phyloP scores from a whole-genome alignment of 2,329 filamentous ascomycete species.

The Calonectria multiphialidica region DNA sequence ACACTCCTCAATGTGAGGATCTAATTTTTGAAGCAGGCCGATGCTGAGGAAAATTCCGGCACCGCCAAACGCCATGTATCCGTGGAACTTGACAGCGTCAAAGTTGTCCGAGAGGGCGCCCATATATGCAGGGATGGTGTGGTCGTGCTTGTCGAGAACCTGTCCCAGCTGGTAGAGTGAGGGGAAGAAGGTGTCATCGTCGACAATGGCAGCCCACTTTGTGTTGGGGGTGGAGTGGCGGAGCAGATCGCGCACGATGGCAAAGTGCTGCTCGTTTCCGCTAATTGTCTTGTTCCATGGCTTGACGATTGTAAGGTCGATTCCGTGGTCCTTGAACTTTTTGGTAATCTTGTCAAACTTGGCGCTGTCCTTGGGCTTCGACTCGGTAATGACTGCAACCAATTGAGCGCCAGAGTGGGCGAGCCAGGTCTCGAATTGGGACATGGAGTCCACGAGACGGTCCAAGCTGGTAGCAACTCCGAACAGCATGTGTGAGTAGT shows the following conservation, averaged over 20 bases:
- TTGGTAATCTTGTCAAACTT: constrained; percentile 46
- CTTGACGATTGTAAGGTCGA: constrained; percentile 50
- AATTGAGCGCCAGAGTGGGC: constrained; percentile 63
- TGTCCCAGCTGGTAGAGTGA: constrained; percentile 63
- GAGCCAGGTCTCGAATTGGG: constrained; percentile 68
- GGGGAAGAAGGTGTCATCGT: constrained; percentile 75
- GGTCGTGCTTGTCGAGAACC: constrained; percentile 61
- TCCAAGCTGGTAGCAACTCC: constrained; percentile 67
- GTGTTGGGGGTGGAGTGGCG: constrained; percentile 57
- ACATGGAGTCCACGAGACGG: constrained; percentile 62
- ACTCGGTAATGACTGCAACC: constrained; percentile 63
- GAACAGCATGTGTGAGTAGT: constrained; percentile 66
- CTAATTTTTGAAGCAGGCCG: constrained; percentile 62
- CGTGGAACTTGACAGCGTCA: constrained; percentile 62
- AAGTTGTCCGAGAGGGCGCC: constrained; percentile 70
- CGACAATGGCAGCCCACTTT: constrained; percentile 68
- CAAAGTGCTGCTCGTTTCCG: constrained; percentile 69
- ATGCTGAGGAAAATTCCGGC: constrained; percentile 70
- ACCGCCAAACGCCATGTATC: constrained; percentile 72
- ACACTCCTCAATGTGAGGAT: constrained; percentile 61
- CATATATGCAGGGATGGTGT: constrained; percentile 63
- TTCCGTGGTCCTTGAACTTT: constrained; percentile 44
- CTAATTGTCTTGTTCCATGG: constrained; percentile 50
- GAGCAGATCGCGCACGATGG: constrained; percentile 64
- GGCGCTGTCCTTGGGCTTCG: constrained; percentile 55